Conservation (phyloP, 331 rosid species). For the Stylosanthes scabra region DNA sequence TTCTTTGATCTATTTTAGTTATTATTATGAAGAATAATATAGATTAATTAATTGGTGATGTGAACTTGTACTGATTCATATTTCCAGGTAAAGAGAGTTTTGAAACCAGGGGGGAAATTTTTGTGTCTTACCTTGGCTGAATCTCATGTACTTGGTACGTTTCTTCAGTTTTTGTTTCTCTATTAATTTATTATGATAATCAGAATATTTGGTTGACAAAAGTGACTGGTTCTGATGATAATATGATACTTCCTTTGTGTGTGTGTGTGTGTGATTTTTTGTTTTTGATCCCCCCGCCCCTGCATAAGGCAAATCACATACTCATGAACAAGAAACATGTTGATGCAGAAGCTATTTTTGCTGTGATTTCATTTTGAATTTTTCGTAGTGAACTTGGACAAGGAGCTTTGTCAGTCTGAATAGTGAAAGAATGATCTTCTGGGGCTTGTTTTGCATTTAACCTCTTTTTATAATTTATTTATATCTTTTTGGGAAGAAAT, state of each 20-base stretch:
- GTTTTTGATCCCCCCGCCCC: too few relatives aligned
- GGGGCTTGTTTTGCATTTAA: constrained; percentile 32
- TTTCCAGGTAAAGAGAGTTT: constrained; percentile 80
- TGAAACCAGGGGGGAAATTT: constrained; percentile 81
- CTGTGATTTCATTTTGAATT: constrained; percentile 8
- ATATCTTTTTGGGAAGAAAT: neutral
- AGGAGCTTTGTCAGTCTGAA: constrained; percentile 4
- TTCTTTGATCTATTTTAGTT: neutral
- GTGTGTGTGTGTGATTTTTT: too few relatives aligned
- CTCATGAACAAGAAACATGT: constrained; percentile 5
- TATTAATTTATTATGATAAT: neutral
- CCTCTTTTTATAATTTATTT: constrained; percentile 1
- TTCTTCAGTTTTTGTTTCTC: neutral
- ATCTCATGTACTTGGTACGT: constrained; percentile 83
- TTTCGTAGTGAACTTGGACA: constrained; percentile 12
- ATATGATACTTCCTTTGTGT: neutral
- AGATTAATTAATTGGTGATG: constrained; percentile 5
- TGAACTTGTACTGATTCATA: constrained; percentile 10
- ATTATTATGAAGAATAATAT: constrained; percentile 17
- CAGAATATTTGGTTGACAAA: constrained; percentile 6
- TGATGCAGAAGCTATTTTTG: neutral
- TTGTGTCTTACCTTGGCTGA: constrained; percentile 93
- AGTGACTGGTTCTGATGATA: neutral
- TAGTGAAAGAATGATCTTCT: constrained; percentile 11
- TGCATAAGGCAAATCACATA: neutral